Base-by-base conservation (phyloP, 1,284 basidiomycete genomes). In the Earliella scabrosa region DNA sequence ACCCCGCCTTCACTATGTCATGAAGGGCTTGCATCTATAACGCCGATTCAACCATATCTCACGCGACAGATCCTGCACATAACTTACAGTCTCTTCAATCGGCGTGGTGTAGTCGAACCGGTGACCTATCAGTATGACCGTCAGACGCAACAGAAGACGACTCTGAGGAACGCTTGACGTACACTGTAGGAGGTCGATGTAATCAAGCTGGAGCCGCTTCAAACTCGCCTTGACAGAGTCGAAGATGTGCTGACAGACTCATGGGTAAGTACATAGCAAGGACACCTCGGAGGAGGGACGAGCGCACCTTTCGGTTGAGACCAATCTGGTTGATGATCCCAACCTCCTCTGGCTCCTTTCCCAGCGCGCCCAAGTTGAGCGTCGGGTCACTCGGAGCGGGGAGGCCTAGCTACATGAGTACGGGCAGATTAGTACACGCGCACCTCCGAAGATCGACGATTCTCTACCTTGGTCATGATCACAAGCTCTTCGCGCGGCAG, bases 401-500 rank as follows among this genome's bases (percentile, higher is more conserved):
- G 31, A 24, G 34, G 38, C 53, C 59, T 1, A 62, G 9, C 59
- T 60, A 21, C 31, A 4, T 21, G 27, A 18, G 20, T 5, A 24
- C n/a, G 23, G 35, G 18, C 40, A 35, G 36, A 18, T n/a, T 11
- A 13, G 11, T n/a, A 31, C 18, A 24, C 20, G n/a, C 36, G 27
- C 21, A n/a, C n/a, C n/a, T n/a, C n/a, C n/a, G n/a, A 45, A 11
- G 24, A 35, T 40, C 7, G 21, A 31, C 59, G n/a, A n/a, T n/a
- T n/a, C n/a, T n/a, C 59, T 39, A 78, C 76, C 73, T 85, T 85
- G 34, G 82, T 84, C 69, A 85, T 70, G 51, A 85, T 75, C 14
- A 86, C 81, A 20, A 85, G 73, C 60, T 81, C 78, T 16, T 82
- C 79, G 11, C 86, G 75, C 5, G 82, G 82, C 26, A 86, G 73